A percentile compares a stretch with the other conserved stretches of the same genome.
These are phyloP conservation scores for Magnolia sinica DNA, from an alignment of 164 flowering plant genomes.

Conservation along the genomic window DNA sequence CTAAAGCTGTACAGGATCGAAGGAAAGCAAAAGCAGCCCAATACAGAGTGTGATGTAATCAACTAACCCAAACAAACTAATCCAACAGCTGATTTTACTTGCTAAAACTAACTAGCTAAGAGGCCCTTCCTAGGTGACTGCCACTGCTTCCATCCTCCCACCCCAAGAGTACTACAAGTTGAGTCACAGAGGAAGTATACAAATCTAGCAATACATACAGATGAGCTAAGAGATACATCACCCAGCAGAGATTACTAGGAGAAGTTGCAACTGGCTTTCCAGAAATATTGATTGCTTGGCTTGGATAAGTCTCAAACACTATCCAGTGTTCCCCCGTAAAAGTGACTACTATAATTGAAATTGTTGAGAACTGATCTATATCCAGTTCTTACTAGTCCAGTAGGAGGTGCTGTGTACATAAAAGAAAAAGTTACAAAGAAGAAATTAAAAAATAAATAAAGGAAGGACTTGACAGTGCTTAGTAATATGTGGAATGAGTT, in stretches of 20 bases:
- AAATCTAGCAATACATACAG: neutral
- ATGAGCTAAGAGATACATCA: neutral
- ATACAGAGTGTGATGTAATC: neutral
- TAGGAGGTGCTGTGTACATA: constrained; percentile 33
- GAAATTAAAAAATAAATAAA: neutral
- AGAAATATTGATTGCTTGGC: constrained; percentile 31
- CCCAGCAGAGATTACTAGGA: constrained; percentile 15
- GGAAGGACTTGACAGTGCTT: neutral
- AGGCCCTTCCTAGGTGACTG: neutral
- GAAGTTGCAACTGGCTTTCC: constrained; percentile 15
- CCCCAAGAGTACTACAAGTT: neutral
- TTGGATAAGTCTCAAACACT: constrained; percentile 35
- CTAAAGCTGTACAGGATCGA: too few relatives aligned
- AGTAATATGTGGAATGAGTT: neutral
- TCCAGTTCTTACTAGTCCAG: constrained; percentile 41
- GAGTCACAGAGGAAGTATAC: neutral
- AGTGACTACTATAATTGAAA: constrained; percentile 49
- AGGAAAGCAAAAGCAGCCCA: too few relatives aligned
- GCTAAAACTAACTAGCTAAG: neutral
- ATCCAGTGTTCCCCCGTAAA: constrained; percentile 40
- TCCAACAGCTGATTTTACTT: neutral
- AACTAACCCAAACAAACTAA: neutral
- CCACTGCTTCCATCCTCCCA: neutral
- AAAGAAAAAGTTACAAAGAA: constrained; percentile 3
- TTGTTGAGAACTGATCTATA: constrained; percentile 38